Conservation (phyloP, 331 rosid species). For the Acacia pycnantha region DNA sequence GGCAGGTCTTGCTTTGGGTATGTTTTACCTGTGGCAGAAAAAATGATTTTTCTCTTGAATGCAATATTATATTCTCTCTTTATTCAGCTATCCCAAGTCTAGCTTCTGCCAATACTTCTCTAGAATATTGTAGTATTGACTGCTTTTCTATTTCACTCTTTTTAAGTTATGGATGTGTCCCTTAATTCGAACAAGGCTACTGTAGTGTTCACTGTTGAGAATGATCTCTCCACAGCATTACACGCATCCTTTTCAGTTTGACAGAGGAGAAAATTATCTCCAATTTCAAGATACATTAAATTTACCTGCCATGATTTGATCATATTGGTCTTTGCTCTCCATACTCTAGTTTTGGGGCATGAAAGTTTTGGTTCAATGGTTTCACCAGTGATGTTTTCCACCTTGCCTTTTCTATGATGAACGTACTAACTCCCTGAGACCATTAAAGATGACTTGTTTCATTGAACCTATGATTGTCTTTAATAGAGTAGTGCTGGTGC, state of each 20-base stretch:
- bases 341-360: background rate
- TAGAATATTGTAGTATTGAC: background rate
- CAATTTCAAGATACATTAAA: background rate
- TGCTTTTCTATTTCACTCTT: background rate
- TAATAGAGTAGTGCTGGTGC: background rate
- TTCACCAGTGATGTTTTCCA: background rate
- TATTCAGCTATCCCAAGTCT: constrained; percentile 6
- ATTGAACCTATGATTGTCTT: background rate
- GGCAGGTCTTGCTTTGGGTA: constrained; percentile 4
- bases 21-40: background rate
- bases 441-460: background rate
- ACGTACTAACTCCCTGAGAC: background rate
- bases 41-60: background rate
- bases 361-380: background rate
- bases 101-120: background rate
- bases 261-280: background rate
- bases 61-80: background rate
- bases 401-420: background rate
- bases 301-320: background rate
- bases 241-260: background rate
- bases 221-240: background rate
- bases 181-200: background rate
- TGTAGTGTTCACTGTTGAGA: background rate
- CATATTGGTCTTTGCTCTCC: background rate
- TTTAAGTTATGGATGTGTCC: background rate